Percentiles rank a stretch among this genome's conserved stretches.
phyloP scores from a whole-genome alignment of 1,284 basidiomycete species.

The Cutaneotrichosporon dermatis region DNA sequence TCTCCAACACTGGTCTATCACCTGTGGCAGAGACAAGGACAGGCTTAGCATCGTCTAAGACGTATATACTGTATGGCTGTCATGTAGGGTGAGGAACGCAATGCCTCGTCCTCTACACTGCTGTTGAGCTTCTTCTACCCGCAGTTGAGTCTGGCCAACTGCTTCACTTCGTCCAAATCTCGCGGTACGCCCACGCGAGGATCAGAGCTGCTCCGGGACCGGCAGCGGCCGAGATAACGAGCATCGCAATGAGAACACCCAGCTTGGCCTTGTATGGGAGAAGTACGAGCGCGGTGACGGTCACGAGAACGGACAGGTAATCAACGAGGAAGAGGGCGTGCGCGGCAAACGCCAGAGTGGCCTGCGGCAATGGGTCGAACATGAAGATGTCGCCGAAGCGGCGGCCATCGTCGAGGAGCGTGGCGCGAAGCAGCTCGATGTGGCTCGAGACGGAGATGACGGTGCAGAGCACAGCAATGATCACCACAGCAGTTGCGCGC shows the following conservation, averaged over 20 bases:
- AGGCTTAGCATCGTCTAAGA: too few species aligned
- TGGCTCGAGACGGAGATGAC: slow-evolving; percentile 1
- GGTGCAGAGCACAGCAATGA: slow-evolving; percentile 1
- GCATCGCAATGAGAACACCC: neutral
- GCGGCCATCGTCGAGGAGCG: neutral
- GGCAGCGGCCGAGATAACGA: neutral
- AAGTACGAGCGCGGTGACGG: neutral
- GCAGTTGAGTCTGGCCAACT: neutral
- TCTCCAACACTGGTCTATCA: too few species aligned
- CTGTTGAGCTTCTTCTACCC: too few species aligned
- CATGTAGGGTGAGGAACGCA: too few species aligned
- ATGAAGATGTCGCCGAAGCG: slow-evolving; percentile 11
- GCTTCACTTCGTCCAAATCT: neutral
- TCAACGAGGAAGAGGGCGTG: slow-evolving; percentile 15
- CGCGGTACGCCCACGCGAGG: slow-evolving; percentile 12
- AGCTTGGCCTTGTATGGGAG: neutral
- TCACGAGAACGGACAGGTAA: slow-evolving; percentile 1
- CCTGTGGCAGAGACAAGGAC: too few species aligned
- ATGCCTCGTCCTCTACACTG: too few species aligned
- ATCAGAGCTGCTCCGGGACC: slow-evolving; percentile 15
- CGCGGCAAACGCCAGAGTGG: slow-evolving; percentile 1
- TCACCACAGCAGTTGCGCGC: slow-evolving; percentile 1
- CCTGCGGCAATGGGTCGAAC: neutral
- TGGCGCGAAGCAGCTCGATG: slow-evolving; percentile 5
- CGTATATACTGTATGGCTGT: too few species aligned